These are phyloP conservation scores for Fusarium humuli DNA, from an alignment of 2,329 filamentous ascomycete species.

Conservation along the genomic window DNA sequence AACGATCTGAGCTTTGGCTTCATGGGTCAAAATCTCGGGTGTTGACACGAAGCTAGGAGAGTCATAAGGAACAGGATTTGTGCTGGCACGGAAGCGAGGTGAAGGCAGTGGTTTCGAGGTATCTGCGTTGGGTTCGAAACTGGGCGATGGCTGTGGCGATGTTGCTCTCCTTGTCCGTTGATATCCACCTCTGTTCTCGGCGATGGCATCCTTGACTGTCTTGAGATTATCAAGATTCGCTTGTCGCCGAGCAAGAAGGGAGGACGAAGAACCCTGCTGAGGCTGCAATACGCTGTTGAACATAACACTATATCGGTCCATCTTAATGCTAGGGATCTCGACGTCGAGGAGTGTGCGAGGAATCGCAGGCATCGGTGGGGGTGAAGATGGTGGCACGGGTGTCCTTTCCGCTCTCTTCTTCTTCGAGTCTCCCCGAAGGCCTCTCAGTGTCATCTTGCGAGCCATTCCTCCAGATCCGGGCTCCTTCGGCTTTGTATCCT, in stretches of 20 bases:
- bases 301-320: constrained; percentile 96
- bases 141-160: constrained; percentile 63
- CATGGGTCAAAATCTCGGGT: neutral
- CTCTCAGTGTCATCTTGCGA: constrained; percentile 45
- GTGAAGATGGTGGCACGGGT: constrained; percentile 31
- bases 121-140: constrained; percentile 43
- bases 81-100: constrained; percentile 64
- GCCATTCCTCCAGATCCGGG: constrained; percentile 40
- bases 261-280: constrained; percentile 47
- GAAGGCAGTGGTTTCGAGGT: constrained; percentile 45
- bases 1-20: constrained; percentile 26
- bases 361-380: constrained; percentile 36
- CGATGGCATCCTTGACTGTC: constrained; percentile 60
- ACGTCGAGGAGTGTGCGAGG: constrained; percentile 69
- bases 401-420: constrained; percentile 38
- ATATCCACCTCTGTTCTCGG: constrained; percentile 52
- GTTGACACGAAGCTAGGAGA: constrained; percentile 52
- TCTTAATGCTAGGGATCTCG: constrained; percentile 80
- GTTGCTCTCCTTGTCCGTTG: constrained; percentile 58
- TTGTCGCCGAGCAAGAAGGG: constrained; percentile 67
- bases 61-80: constrained; percentile 62
- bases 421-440: constrained; percentile 41
- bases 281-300: constrained; percentile 78
- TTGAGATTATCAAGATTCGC: constrained; percentile 69
- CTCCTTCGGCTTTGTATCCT: constrained; percentile 36